phyloP scores from a whole-genome alignment of 352 stramenopile species.

The Globisporangium nagaii region DNA sequence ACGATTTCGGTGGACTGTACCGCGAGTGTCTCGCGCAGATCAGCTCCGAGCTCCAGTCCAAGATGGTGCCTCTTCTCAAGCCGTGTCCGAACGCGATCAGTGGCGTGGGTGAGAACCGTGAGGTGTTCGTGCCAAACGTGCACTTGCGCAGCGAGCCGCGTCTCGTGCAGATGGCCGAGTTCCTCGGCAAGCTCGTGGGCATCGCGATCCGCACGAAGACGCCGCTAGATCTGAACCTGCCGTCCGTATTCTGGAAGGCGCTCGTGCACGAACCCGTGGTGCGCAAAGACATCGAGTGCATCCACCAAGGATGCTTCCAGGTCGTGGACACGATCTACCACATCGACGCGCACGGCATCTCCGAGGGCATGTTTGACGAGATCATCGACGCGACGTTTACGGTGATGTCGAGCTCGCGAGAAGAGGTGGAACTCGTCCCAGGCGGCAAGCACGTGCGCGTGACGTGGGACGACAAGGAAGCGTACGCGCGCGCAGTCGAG shows the following conservation, averaged over 20 bases:
- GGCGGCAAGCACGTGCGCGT: conserved; percentile 78
- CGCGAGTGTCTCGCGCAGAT: conserved; percentile 87
- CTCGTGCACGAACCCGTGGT: conserved; percentile 77
- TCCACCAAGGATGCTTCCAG: conserved; percentile 82
- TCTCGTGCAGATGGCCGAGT: conserved; percentile 88
- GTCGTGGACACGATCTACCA: conserved; percentile 88
- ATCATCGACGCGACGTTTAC: conserved; percentile 90
- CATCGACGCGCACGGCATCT: conserved; percentile 72
- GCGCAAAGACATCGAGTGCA: conserved; percentile 76
- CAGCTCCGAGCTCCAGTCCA: conserved; percentile 83
- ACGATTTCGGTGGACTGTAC: conserved; percentile 89
- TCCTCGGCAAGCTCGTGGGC: conserved; percentile 93
- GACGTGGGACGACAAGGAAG: conserved; percentile 86
- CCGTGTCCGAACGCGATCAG: conserved; percentile 87
- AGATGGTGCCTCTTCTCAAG: conserved; percentile 76
- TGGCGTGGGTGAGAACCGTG: conserved; percentile 83
- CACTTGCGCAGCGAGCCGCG: conserved; percentile 42
- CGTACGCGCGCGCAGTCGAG: conserved; percentile 77
- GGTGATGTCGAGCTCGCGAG: conserved; percentile 73
- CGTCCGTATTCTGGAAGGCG: conserved; percentile 91
- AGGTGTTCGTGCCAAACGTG: conserved; percentile 79
- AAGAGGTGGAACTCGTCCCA: conserved; percentile 77
- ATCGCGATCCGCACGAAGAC: conserved; percentile 92
- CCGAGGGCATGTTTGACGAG: conserved; percentile 84
- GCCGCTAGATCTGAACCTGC: conserved; percentile 89